Percentiles rank a stretch among this genome's conserved stretches.
These are phyloP conservation scores for Annulohypoxylon truncatum DNA, from an alignment of 2,329 filamentous ascomycete genomes.

Conservation along the genomic window DNA sequence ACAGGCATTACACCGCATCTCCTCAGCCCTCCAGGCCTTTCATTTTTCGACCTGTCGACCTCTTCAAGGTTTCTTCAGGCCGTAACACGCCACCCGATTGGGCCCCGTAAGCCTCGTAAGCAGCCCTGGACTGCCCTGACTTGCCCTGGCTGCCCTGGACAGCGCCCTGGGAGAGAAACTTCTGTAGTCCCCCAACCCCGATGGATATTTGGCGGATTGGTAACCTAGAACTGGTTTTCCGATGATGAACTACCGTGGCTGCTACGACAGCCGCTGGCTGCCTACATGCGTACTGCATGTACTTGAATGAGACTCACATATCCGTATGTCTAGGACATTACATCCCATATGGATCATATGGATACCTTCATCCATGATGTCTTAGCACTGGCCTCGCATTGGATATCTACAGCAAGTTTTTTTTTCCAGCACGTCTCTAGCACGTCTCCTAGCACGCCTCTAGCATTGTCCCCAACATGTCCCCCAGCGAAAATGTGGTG, in stretches of 20 bases:
- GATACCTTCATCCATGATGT: not conserved
- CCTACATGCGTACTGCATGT: slow-evolving; percentile 1
- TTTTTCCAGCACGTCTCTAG: not conserved
- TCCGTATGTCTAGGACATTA: not conserved
- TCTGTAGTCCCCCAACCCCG: slow-evolving; percentile 10
- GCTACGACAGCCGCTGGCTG: not conserved
- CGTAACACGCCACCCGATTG: slow-evolving; percentile 35
- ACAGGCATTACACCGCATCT: slow-evolving; percentile 33
- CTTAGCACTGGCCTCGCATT: slow-evolving; percentile 14
- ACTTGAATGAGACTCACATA: not conserved
- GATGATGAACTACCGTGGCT: not conserved
- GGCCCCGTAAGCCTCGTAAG: slow-evolving; percentile 32
- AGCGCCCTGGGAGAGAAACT: not conserved
- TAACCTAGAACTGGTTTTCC: not conserved
- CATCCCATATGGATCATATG: not conserved
- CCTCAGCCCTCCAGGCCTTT: slow-evolving; percentile 26
- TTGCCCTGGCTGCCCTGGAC: not conserved
- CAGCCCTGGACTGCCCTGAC: not conserved
- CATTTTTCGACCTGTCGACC: not conserved
- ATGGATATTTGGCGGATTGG: not conserved
- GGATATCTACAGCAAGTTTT: not conserved
- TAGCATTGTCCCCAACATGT: not conserved
- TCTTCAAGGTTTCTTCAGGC: slow-evolving; percentile 13
- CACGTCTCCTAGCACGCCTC: not conserved
- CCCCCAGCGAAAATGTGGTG: not conserved